These are phyloP conservation scores for Debaryomycetaceae sp. DNA, from an alignment of 1,139 yeast species.

Conservation along the genomic window DNA sequence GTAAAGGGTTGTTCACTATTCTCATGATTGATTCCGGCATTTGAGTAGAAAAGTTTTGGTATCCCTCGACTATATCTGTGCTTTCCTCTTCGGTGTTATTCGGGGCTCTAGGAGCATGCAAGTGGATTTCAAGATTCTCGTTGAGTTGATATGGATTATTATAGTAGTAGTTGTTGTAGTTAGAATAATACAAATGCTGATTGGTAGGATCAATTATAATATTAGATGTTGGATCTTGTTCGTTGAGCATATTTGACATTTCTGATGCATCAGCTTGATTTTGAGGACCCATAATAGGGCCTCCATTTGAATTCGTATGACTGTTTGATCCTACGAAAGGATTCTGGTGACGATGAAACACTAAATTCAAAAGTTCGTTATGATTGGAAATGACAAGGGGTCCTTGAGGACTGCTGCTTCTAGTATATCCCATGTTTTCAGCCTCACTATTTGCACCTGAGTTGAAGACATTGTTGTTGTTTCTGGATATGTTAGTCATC, in stretches of 20 bases:
- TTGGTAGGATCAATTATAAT: slow-evolving; percentile 32
- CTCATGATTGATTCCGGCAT: slow-evolving; percentile 48
- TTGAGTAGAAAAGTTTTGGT: slow-evolving; percentile 28
- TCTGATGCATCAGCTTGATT: slow-evolving; percentile 15
- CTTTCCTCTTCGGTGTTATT: slow-evolving; percentile 24
- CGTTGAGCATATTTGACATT: slow-evolving; percentile 20
- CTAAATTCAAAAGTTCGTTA: slow-evolving; percentile 47
- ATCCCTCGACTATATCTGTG: slow-evolving; percentile 38
- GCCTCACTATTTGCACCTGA: slow-evolving; percentile 13
- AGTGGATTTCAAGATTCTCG: slow-evolving; percentile 42
- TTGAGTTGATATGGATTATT: slow-evolving; percentile 42
- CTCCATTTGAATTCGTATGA: slow-evolving; percentile 2
- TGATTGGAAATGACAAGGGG: slow-evolving; percentile 13
- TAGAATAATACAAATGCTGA: slow-evolving; percentile 38
- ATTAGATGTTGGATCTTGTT: slow-evolving; percentile 14
- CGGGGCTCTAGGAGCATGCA: slow-evolving; percentile 34
- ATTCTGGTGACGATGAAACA: slow-evolving; percentile 44
- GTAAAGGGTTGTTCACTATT: slow-evolving; percentile 42
- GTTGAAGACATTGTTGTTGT: slow-evolving; percentile 9
- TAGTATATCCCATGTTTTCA: background rate
- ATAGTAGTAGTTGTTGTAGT: slow-evolving; percentile 40
- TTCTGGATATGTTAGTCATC: slow-evolving; percentile 30
- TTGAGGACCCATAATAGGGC: background rate
- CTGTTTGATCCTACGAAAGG: slow-evolving; percentile 6
- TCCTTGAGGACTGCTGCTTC: background rate